Conservation (phyloP, 768 basidiomycete species). For the Lentinula boryana region DNA sequence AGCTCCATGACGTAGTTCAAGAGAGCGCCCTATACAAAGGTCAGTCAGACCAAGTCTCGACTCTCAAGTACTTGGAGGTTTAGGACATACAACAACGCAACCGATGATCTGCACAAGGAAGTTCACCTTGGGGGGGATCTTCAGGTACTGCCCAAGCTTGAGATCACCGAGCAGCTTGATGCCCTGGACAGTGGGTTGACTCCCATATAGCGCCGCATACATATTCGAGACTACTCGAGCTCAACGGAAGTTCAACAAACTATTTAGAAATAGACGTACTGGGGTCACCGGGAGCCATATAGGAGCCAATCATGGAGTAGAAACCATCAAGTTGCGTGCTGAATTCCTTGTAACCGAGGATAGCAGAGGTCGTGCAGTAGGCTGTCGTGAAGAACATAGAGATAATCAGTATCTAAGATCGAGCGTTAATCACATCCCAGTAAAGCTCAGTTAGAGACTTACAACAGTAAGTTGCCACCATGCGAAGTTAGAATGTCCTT, state of each 20-base stretch:
- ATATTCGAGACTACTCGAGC: slow-evolving; percentile 29
- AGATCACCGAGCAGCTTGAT: slow-evolving; percentile 36
- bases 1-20: slow-evolving; percentile 4
- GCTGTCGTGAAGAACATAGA: slow-evolving; percentile 13
- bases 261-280: not conserved
- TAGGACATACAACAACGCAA: slow-evolving; percentile 16
- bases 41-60: not conserved
- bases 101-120: slow-evolving; percentile 41
- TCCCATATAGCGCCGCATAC: slow-evolving; percentile 19
- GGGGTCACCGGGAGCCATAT: slow-evolving; percentile 24
- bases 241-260: not conserved
- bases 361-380: slow-evolving; percentile 8
- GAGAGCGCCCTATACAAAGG: not conserved
- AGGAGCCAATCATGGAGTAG: slow-evolving; percentile 17
- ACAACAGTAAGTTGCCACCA: slow-evolving; percentile 21
- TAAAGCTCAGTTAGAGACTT: not conserved
- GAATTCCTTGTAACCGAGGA: slow-evolving; percentile 12
- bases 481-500: slow-evolving; percentile 14
- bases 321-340: slow-evolving; percentile 4
- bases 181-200: slow-evolving; percentile 29
- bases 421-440: slow-evolving; percentile 12
- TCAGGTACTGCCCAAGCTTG: slow-evolving; percentile 30
- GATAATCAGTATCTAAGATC: slow-evolving; percentile 15
- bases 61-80: not conserved
- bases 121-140: slow-evolving; percentile 42